phyloP scores from a whole-genome alignment of 2,329 filamentous ascomycete genomes.

The Stemphylium vesicarium region DNA sequence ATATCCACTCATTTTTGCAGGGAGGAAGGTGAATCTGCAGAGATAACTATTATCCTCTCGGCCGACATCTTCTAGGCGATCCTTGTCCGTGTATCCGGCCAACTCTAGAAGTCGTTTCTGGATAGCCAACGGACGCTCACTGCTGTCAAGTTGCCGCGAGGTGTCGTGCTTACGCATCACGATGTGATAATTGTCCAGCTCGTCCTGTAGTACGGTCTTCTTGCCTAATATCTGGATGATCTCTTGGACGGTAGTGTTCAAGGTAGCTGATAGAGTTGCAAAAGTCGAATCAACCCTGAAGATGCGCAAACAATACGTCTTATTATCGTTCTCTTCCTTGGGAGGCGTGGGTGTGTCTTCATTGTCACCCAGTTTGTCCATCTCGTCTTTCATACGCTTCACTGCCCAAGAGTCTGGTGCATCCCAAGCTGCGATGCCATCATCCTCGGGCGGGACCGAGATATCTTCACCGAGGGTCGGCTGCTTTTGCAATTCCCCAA shows the following conservation, averaged over 20 bases:
- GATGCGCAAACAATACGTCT: conserved; percentile 89
- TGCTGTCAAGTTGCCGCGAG: conserved; percentile 76
- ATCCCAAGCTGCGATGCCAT: conserved; percentile 72
- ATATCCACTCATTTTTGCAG: conserved; percentile 82
- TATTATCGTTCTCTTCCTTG: conserved; percentile 74
- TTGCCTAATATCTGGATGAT: conserved; percentile 90
- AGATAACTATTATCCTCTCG: conserved; percentile 97
- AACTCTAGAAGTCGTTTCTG: conserved; percentile 92
- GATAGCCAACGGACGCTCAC: conserved; percentile 84
- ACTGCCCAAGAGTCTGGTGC: conserved; percentile 98
- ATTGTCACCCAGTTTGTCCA: conserved; percentile 63
- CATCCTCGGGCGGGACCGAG: conserved; percentile 45
- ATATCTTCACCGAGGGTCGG: conserved; percentile 55
- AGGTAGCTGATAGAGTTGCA: conserved; percentile 82
- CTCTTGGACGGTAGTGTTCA: conserved; percentile 85
- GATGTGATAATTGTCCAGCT: conserved; percentile 92
- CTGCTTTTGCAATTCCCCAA: conserved; percentile 49
- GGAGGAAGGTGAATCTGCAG: conserved; percentile 93
- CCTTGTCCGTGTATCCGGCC: conserved; percentile 85
- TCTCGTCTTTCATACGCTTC: conserved; percentile 71
- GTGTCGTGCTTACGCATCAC: conserved; percentile 93
- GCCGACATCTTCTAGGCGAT: conserved; percentile 90
- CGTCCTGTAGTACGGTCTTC: conserved; percentile 91
- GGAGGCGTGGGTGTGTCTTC: conserved; percentile 73
- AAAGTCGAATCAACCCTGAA: conserved; percentile 95